Evolutionary conservation across 805 yeast species (phyloP).

Genomic region (Yarrowia yakushimensis): DNA sequence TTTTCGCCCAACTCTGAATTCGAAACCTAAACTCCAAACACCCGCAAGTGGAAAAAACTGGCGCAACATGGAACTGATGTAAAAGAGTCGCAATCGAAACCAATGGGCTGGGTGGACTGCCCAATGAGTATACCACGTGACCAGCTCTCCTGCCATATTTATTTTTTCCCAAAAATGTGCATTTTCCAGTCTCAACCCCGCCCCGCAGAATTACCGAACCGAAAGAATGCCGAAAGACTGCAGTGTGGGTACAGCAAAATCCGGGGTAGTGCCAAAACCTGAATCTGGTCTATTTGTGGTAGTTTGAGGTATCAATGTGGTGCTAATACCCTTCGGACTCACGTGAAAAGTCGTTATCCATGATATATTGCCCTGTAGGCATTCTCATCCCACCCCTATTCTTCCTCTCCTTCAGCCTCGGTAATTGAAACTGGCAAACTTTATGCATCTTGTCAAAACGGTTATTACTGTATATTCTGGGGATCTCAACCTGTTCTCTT

Average conservation of each 20-base stretch:
- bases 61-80: not conserved
- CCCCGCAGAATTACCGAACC: conserved; percentile 15
- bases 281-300: too few relatives aligned
- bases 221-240: conserved; percentile 14
- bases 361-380: too few relatives aligned
- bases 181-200: not conserved
- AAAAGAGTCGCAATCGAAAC: too few relatives aligned
- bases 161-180: too few relatives aligned
- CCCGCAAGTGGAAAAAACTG: conserved; percentile 12
- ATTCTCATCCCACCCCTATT: too few relatives aligned
- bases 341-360: too few relatives aligned
- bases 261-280: not conserved
- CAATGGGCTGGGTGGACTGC: too few relatives aligned
- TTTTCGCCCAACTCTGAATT: not conserved
- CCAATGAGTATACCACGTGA: too few relatives aligned
- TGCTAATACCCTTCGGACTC: not conserved
- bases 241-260: not conserved
- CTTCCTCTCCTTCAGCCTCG: too few relatives aligned
- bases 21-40: not conserved
- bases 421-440: not conserved
- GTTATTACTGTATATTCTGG: not conserved
- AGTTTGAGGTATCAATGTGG: not conserved
- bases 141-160: too few relatives aligned
- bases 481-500: not conserved
- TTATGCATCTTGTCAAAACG: not conserved